Evolutionary conservation across 495 filamentous ascomycete genomes (phyloP), one percentile per base, ranked within the genome.

Genomic region (Penicillium alfredii): DNA sequence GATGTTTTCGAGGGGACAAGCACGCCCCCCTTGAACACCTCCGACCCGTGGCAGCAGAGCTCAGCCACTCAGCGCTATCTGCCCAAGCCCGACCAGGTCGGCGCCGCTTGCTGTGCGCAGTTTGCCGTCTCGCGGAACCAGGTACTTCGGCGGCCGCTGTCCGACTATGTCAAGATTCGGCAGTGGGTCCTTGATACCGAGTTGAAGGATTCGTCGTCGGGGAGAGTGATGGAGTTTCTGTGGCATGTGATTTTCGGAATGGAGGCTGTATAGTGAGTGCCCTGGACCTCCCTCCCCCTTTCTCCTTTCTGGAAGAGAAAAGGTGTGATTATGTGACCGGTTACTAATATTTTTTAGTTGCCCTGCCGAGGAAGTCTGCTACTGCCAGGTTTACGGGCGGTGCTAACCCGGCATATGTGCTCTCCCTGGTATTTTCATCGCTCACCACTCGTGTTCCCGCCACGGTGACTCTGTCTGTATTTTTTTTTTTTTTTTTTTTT

Each of bases 161-260:
- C 69, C 8, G 72, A 77, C 29, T 88, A 79, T 52, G 49, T 79
- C 22, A 72, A 59, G 45, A 74, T 76, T 45, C 71, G 81, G 14
- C 73, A 85, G 38, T 88, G 82, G 82, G 48, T 88, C 16, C 51
- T 85, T 18, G 61, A 71, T 13, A 82, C 77, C 8, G 61, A 71
- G 13, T 53, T 73, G 33, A 65, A 61, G 17, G 80, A 87, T 53
- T 75, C 72, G 33, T 60, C 77, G 21, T 74, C 76, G 3, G 84
- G 84, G 0, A 68, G 84, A n/a, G 71, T 84, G 1, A 81, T 80
- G 74, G 83, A 86, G 60, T 86, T 84, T 50, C 49, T 82, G 11
- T 88, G 80, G 79, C 80, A 81, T 53, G 76, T 72, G 38, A 66
- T 86, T 19, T 87, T 86, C 41, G 66, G 66, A 23, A 66, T 55